A percentile compares a stretch with the other conserved stretches of the same genome.
Evolutionary conservation across 148 eudicot species (phyloP).

Genomic region (Vaccinium macrocarpon): DNA sequence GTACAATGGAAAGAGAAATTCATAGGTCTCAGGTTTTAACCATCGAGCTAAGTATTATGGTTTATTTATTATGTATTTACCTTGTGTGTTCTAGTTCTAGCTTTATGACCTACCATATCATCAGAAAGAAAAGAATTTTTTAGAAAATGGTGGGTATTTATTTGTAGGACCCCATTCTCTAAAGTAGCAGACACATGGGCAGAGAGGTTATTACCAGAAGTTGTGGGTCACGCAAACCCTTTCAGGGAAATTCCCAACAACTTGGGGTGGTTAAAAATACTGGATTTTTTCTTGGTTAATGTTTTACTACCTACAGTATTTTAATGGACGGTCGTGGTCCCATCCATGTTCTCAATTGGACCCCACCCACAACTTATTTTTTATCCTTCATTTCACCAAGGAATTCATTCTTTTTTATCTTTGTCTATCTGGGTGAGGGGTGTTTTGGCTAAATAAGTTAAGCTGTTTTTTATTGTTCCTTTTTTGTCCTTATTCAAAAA

Average conservation of each 20-base stretch:
- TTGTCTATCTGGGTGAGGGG: neutral
- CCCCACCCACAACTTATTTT: constrained; percentile 18
- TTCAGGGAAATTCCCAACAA: constrained; percentile 39
- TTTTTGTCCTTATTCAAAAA: too few relatives aligned
- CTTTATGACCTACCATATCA: neutral
- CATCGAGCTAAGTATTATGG: neutral
- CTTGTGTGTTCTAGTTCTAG: neutral
- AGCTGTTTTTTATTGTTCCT: too few relatives aligned
- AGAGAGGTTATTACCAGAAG: constrained; percentile 7
- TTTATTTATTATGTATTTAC: neutral
- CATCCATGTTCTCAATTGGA: constrained; percentile 38
- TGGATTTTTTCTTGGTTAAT: constrained; percentile 12
- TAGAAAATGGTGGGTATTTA: constrained; percentile 13
- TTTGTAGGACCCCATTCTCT: constrained; percentile 29
- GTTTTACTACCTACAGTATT: constrained; percentile 2
- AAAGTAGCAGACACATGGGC: constrained; percentile 27
- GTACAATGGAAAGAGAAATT: neutral
- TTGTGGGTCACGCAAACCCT: constrained; percentile 27
- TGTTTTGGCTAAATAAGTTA: too few relatives aligned
- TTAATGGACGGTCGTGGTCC: constrained; percentile 33
- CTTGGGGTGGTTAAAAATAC: constrained; percentile 28
- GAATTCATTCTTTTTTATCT: constrained; percentile 9
- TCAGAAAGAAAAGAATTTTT: neutral
- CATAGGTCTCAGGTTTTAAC: neutral
- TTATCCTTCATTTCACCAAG: constrained; percentile 13